phyloP scores from a whole-genome alignment of 768 basidiomycete genomes.

The Podaxis sp. region DNA sequence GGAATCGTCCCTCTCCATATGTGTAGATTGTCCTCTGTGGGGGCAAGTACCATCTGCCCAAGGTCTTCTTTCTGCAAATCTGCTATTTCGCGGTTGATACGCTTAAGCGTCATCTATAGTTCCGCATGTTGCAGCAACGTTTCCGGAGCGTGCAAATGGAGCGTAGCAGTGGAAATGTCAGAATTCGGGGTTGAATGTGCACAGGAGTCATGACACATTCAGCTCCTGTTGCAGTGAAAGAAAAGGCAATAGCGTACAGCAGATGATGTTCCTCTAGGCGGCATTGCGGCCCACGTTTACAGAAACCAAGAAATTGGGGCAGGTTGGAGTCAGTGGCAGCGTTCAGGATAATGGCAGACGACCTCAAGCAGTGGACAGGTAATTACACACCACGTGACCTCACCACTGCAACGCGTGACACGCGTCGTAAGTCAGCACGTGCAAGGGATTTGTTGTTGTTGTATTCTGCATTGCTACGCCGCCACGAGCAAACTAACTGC shows the following conservation, averaged over 20 bases:
- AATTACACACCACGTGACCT: neutral
- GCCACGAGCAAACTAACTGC: too few species aligned
- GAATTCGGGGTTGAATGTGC: neutral
- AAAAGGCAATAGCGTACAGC: neutral
- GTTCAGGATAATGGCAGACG: neutral
- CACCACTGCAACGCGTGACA: neutral
- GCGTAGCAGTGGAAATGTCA: neutral
- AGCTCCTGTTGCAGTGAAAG: neutral
- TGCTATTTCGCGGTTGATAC: constrained; percentile 79
- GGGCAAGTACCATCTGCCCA: constrained; percentile 66
- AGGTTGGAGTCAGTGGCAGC: neutral
- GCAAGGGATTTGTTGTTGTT: neutral
- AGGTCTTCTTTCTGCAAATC: constrained; percentile 83
- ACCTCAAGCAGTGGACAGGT: neutral
- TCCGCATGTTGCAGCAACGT: neutral
- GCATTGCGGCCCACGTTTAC: neutral
- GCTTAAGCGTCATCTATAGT: constrained; percentile 63
- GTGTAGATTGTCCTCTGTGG: constrained; percentile 63
- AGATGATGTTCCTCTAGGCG: constrained; percentile 8
- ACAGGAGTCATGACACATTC: neutral
- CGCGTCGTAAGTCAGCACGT: neutral
- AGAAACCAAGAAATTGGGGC: neutral
- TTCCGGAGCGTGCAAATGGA: neutral
- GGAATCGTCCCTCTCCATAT: constrained; percentile 77
- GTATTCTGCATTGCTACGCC: too few species aligned